phyloP scores from a whole-genome alignment of 805 yeast genomes.

The Candida loeiensis region DNA sequence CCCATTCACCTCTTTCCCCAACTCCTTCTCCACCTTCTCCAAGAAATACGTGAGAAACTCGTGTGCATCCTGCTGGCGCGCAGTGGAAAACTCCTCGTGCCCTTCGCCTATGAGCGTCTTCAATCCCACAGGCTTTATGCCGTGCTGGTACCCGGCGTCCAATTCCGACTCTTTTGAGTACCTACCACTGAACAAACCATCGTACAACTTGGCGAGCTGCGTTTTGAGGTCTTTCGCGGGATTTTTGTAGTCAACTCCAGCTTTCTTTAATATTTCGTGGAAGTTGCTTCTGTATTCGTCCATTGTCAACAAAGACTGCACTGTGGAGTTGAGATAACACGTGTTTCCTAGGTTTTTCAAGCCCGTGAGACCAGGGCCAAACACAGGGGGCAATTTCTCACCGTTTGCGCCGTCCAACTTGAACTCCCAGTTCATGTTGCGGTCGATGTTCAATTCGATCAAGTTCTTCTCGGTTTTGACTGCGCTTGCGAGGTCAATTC shows the following conservation, averaged over 20 bases:
- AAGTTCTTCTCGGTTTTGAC: constrained; percentile 82
- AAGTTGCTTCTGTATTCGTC: constrained; percentile 38
- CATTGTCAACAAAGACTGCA: constrained; percentile 64
- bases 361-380: constrained; percentile 80
- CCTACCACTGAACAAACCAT: constrained; percentile 73
- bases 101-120: constrained; percentile 72
- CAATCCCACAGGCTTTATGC: constrained; percentile 73
- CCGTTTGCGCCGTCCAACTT: constrained; percentile 73
- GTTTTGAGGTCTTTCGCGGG: constrained; percentile 67
- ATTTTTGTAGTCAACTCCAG: constrained; percentile 9
- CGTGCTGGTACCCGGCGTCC: constrained; percentile 59
- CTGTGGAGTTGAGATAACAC: constrained; percentile 79
- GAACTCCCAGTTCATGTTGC: constrained; percentile 91
- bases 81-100: constrained; percentile 80
- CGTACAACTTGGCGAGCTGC: constrained; percentile 75
- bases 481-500: constrained; percentile 55
- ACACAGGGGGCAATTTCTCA: constrained; percentile 56
- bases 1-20: constrained; percentile 46
- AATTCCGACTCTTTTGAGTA: constrained; percentile 54
- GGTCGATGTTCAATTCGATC: constrained; percentile 88
- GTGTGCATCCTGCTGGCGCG: constrained; percentile 92
- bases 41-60: constrained; percentile 75
- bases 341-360: constrained; percentile 88
- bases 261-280: constrained; percentile 27
- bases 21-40: constrained; percentile 54